These are phyloP conservation scores for Rauvolfia tetraphylla DNA, from an alignment of 257 asterid species.

Conservation along the genomic window DNA sequence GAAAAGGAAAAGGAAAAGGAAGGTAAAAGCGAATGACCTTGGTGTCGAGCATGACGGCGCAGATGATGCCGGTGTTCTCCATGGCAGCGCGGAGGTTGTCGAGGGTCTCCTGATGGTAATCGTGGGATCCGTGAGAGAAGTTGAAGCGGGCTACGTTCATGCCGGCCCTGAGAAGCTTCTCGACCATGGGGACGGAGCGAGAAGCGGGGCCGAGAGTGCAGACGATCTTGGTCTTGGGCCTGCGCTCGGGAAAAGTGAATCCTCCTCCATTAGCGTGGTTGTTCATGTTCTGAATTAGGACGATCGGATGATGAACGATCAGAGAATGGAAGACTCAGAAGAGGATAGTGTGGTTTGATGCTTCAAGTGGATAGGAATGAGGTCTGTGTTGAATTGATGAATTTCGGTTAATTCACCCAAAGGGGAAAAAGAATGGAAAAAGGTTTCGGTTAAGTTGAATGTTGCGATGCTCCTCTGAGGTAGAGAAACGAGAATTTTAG, in stretches of 20 bases:
- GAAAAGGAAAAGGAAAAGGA: too few relatives aligned
- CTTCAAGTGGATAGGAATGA: too few relatives aligned
- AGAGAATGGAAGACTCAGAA: background rate
- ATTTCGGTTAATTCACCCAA: too few relatives aligned
- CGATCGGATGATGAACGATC: background rate
- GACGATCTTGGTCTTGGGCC: slow-evolving; percentile 40
- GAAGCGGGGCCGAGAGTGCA: slow-evolving; percentile 40
- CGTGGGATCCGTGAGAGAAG: slow-evolving; percentile 43
- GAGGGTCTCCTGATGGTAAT: slow-evolving; percentile 41
- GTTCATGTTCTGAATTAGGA: background rate
- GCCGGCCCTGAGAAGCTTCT: slow-evolving; percentile 39
- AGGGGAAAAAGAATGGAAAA: too few relatives aligned
- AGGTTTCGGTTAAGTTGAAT: too few relatives aligned
- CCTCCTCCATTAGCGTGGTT: background rate
- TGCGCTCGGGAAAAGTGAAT: background rate
- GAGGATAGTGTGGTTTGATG: background rate
- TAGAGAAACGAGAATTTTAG: too few relatives aligned
- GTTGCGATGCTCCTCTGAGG: too few relatives aligned
- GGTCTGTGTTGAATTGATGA: too few relatives aligned
- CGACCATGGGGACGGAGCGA: slow-evolving; percentile 29
- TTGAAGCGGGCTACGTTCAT: slow-evolving; percentile 46
- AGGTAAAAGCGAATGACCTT: slow-evolving; percentile 19
- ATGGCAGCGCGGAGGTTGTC: slow-evolving; percentile 34
- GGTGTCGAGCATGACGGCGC: slow-evolving; percentile 47
- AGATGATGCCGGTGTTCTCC: slow-evolving; percentile 37